Base-by-base conservation (phyloP, 2,329 filamentous ascomycete genomes). In the Aspergillus aculeatinus region DNA sequence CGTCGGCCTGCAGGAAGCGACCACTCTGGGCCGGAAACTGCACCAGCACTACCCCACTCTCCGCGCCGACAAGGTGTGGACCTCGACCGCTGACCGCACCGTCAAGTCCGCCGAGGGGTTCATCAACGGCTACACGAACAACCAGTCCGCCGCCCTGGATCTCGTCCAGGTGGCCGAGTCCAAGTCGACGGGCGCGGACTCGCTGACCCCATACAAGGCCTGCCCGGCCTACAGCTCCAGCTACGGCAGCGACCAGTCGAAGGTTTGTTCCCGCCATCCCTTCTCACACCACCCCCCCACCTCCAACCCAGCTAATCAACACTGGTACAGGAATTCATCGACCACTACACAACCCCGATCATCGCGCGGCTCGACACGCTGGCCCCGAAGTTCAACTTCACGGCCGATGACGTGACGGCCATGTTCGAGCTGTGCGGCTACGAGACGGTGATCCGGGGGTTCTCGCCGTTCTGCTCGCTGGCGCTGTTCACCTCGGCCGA, bases 401-500 rank as follows among this genome's bases (percentile, higher is more conserved):
- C 85, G 0, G 73, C 80, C 23, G 77, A 81, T 52, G 87, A 90
- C 65, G 79, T 90, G 14, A 84, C 87, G 56, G 87, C 82, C 39
- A 86, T 89, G 82, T 86, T 88, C 76, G 80, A 87, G 73, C 73
- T 89, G 3, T 89, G 86, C 67, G 86, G 86, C 1, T 88, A 89
- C 68, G 86, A 89, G 71, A 84, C 83, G 0, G 86, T 88, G 19
- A 87, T 88, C 61, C 81, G 81, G 0, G 86, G 86, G 2, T 82
- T 79, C 50, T 88, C 85, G 0, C 81, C 82, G 0, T 88, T 88
- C 71, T 89, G 86, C 74, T 80, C 83, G 56, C 77, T 85, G 0
- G 78, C 82, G 16, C 77, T 87, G 12, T 88, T 89, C 68, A 77
- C 80, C 1, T 80, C 85, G 0, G 81, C 86, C 63, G 86, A 88